Base-by-base conservation (phyloP, 2,329 filamentous ascomycete genomes). In the Trichocomaceae sp. region DNA sequence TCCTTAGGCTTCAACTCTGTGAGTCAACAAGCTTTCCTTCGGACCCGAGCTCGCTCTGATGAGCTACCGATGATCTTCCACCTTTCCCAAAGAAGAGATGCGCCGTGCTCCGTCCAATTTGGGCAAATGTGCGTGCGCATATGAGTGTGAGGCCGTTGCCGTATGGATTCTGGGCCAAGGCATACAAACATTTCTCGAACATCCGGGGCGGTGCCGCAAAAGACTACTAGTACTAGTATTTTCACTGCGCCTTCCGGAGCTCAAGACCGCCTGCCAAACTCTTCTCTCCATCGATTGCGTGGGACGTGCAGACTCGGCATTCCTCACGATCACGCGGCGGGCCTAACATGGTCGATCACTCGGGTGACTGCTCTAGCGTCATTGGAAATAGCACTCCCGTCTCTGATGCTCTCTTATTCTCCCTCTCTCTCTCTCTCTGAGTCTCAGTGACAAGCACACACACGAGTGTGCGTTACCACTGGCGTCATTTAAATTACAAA, bases 341-440 rank as follows among this genome's bases (percentile, higher is more conserved):
- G 58, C 57, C 63, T 35, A 35, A 20, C 35, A 31, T 29, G 41
- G 49, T 35, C 39, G 65, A 68, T 70, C 67, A 61, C 48, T 64
- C 62, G 59, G 60, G 62, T 62, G 66, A 65, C 66, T 60, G 63
- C 61, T 62, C 59, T 68, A 66, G 67, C 64, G 65, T 61, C 64
- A 65, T 41, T 55, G 46, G n/a, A 39, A 41, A 35, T 13, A 35
- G 10, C 10, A 37, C 41, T 46, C 50, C 13, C 49, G 8, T 29
- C 7, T 35, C 31, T 35, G 31, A 35, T 12, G 17, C 39, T 42
- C 5, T 17, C 23, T 26, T 7, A 3, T 41, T 37, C 9, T 6
- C 39, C 6, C 12, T 42, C 17, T 42, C 51, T 48, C 22, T 22
- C 37, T 31, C 33, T 3, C 22, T n/a, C n/a, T n/a, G n/a, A n/a